phyloP scores from a whole-genome alignment of 2,329 filamentous ascomycete species.

The Elsinoe perseae region DNA sequence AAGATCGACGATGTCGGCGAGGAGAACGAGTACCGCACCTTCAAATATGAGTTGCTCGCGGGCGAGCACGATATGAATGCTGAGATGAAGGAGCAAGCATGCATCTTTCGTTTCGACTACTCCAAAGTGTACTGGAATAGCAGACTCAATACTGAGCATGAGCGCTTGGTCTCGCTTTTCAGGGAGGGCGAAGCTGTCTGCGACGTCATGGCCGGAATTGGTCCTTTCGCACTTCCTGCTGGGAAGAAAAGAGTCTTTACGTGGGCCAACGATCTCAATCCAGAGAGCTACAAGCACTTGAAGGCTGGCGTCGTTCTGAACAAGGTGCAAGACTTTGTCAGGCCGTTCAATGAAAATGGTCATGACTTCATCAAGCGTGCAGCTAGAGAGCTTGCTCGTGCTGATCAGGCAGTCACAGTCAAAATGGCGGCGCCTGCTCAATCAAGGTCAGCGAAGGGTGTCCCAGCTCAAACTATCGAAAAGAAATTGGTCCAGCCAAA shows the following conservation, averaged over 20 bases:
- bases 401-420: constrained; percentile 45
- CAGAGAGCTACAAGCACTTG: constrained; percentile 71
- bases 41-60: constrained; percentile 81
- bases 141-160: constrained; percentile 81
- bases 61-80: constrained; percentile 79
- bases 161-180: constrained; percentile 68
- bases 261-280: constrained; percentile 95
- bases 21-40: constrained; percentile 81
- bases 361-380: constrained; percentile 68
- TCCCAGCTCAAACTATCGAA: constrained; percentile 26
- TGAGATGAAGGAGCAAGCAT: constrained; percentile 70
- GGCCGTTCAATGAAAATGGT: constrained; percentile 74
- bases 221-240: constrained; percentile 86
- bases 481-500: constrained; percentile 51
- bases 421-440: constrained; percentile 19
- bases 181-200: constrained; percentile 78
- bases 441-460: constrained; percentile 16
- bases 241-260: constrained; percentile 87
- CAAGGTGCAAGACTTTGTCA: constrained; percentile 69
- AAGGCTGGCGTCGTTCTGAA: constrained; percentile 64
- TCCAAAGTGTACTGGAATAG: constrained; percentile 98
- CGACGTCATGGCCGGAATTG: constrained; percentile 96
- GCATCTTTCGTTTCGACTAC: constrained; percentile 88
- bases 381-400: constrained; percentile 48
- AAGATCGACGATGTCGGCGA: constrained; percentile 84